Conservation (phyloP, 805 yeast genomes). For the Kuraishia borneana region DNA sequence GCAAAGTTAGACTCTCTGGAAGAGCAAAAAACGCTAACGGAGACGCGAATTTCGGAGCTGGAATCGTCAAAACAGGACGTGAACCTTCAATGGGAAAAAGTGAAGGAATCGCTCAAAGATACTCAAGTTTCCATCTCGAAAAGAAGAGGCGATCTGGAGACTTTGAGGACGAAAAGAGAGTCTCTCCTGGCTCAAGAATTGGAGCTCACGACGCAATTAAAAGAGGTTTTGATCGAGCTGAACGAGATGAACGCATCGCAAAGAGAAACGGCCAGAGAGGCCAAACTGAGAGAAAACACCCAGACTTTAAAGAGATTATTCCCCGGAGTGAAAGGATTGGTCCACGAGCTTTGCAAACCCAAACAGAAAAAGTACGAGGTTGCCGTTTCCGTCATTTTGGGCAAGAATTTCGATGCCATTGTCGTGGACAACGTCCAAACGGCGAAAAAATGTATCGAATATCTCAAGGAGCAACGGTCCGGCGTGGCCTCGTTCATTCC, state of each 20-base stretch:
- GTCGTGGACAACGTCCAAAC: conserved; percentile 69
- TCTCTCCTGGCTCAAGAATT: conserved; percentile 33
- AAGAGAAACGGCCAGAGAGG: conserved; percentile 65
- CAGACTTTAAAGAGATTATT: conserved; percentile 56
- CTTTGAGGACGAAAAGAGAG: conserved; percentile 24
- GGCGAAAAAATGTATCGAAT: conserved; percentile 67
- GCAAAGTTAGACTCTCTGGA: conserved; percentile 24
- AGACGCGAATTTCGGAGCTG: conserved; percentile 22
- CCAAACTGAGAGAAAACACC: conserved; percentile 62
- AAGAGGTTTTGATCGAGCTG: conserved; percentile 45
- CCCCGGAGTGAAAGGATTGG: conserved; percentile 78
- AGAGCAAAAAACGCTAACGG: conserved; percentile 22
- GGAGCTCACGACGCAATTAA: conserved; percentile 52
- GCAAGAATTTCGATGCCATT: conserved; percentile 70
- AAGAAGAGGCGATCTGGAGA: conserved; percentile 11
- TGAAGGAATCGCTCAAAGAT: conserved; percentile 13
- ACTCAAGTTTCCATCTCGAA: conserved; percentile 21
- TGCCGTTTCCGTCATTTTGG: conserved; percentile 71
- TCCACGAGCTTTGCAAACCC: conserved; percentile 73
- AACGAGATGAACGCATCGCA: conserved; percentile 68
- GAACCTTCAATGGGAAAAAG: conserved; percentile 15
- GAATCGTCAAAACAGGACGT: conserved; percentile 19
- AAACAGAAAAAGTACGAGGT: conserved; percentile 57
- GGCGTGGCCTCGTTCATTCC: conserved; percentile 89
- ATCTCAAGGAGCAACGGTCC: conserved; percentile 71